Base-by-base conservation (phyloP, 805 yeast genomes). In the Monosporozyma solicola region DNA sequence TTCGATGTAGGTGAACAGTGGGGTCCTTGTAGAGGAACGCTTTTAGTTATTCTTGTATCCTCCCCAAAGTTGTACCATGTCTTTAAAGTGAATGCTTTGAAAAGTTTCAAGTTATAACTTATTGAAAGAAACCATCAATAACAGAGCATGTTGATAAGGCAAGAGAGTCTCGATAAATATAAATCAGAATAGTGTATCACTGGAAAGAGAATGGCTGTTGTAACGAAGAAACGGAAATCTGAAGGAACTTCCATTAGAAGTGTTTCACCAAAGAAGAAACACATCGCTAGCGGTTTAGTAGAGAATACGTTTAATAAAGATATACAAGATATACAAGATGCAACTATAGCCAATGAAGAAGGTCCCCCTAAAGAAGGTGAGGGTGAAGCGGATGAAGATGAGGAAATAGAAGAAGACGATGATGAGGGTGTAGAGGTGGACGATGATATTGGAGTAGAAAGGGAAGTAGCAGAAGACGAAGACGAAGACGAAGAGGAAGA, bases 401-500 rank as follows among this genome's bases (percentile, higher is more conserved):
- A n/a, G 5, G 56, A 51, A 10, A 29, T 31, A 2, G 56, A 51
- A 10, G 53, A 51, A 25, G 47, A 44, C 1, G 29, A 27, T 2
- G 7, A 51, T 10, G 47, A 44, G 2, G 29, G 7, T 27, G 7
- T 27, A 27, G 29, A 27, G 29, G 29, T 5, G 3, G 35, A 27
- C 6, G 39, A 35, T 6, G 16, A 11, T 7, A 13, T 13, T 9
- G 53, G 50, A 2, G 55, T 50, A 13, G 52, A 52, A 16, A 50
- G 49, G 9, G 54, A 53, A 9, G 52, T 45, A 6, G 41, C 7
- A 1, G 53, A 51, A 8, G 53, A 27, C 11, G 50, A 43, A 9
- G 51, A 48, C 1, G 47, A 32, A 3, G 51, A 46, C 5, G 49
- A 29, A 3, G 55, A 53, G 2, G 53, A 41, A n/a, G 54, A 51